These are phyloP conservation scores for Aspergillus sclerotiicarbonarius DNA, from an alignment of 495 filamentous ascomycete species.

Conservation along the genomic window DNA sequence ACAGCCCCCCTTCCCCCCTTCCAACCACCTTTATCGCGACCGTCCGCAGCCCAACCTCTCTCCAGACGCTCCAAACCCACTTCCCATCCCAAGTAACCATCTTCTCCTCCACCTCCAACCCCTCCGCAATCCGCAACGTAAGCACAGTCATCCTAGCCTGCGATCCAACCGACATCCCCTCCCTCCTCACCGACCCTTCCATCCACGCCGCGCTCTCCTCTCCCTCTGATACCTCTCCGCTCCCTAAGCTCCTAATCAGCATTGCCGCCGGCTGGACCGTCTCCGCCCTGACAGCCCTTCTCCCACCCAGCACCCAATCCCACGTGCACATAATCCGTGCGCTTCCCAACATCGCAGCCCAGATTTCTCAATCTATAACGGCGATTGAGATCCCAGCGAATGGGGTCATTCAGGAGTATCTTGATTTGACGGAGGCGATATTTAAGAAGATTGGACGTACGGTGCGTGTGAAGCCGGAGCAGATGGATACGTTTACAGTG, in stretches of 20 bases:
- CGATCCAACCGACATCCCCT: slow-evolving; percentile 32
- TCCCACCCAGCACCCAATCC: slow-evolving; percentile 15
- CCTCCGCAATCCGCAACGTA: slow-evolving; percentile 21
- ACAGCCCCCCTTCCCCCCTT: slow-evolving; percentile 10
- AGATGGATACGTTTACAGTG: slow-evolving; percentile 41
- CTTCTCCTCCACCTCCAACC: slow-evolving; percentile 17
- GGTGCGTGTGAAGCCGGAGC: slow-evolving; percentile 26
- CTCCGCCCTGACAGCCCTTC: slow-evolving; percentile 26
- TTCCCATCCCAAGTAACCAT: slow-evolving; percentile 7
- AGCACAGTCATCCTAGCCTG: slow-evolving; percentile 33
- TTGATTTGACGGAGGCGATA: slow-evolving; percentile 28
- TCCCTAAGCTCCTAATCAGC: slow-evolving; percentile 38
- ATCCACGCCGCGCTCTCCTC: slow-evolving; percentile 22
- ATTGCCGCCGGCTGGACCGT: slow-evolving; percentile 43
- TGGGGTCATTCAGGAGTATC: neutral
- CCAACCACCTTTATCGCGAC: slow-evolving; percentile 34
- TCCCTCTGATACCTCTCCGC: no score
- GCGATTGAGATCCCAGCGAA: slow-evolving; percentile 25
- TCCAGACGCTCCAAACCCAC: slow-evolving; percentile 10
- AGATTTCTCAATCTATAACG: slow-evolving; percentile 37
- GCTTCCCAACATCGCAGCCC: slow-evolving; percentile 40
- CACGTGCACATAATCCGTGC: slow-evolving; percentile 32
- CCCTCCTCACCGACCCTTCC: slow-evolving; percentile 22
- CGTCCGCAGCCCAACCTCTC: slow-evolving; percentile 28
- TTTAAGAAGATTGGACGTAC: slow-evolving; percentile 39